Conservation (phyloP, 2,329 filamentous ascomycete species). For the Peltaster fructicola region DNA sequence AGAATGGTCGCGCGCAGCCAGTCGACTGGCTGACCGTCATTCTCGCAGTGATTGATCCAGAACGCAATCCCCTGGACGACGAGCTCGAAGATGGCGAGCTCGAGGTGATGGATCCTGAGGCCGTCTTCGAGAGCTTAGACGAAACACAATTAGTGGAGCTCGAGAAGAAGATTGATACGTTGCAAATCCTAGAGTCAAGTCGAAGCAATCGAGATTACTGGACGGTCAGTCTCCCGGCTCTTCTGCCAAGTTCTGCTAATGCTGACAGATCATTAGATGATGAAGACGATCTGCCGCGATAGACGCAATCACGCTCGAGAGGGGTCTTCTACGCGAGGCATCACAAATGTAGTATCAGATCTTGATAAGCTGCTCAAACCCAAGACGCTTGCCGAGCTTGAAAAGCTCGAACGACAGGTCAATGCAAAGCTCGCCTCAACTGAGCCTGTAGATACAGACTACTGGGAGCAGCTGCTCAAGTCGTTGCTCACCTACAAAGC, state of each 20-base stretch:
- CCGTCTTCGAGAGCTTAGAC: conserved; percentile 58
- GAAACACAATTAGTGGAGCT: conserved; percentile 54
- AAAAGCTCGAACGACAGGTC: conserved; percentile 73
- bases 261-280: conserved; percentile 35
- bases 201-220: conserved; percentile 71
- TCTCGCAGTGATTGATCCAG: conserved; percentile 69
- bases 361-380: conserved; percentile 74
- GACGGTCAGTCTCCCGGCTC: conserved; percentile 34
- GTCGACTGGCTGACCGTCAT: conserved; percentile 91
- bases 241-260: conserved; percentile 4
- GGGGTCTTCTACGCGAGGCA: conserved; percentile 48
- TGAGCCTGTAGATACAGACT: conserved; percentile 88
- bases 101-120: conserved; percentile 61
- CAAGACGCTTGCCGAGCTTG: conserved; percentile 75
- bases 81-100: conserved; percentile 63
- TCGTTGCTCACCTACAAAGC: conserved; percentile 84
- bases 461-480: conserved; percentile 84
- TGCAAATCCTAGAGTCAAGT: conserved; percentile 65
- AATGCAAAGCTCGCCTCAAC: conserved; percentile 69
- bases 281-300: conserved; percentile 70
- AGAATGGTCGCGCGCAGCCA: conserved; percentile 74
- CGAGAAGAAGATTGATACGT: conserved; percentile 65
- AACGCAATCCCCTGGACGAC: conserved; percentile 63
- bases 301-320: conserved; percentile 46
- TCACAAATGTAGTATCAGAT: conserved; percentile 68